Base-by-base conservation (phyloP, 306 rosid genomes). In the Albizia julibrissin region DNA sequence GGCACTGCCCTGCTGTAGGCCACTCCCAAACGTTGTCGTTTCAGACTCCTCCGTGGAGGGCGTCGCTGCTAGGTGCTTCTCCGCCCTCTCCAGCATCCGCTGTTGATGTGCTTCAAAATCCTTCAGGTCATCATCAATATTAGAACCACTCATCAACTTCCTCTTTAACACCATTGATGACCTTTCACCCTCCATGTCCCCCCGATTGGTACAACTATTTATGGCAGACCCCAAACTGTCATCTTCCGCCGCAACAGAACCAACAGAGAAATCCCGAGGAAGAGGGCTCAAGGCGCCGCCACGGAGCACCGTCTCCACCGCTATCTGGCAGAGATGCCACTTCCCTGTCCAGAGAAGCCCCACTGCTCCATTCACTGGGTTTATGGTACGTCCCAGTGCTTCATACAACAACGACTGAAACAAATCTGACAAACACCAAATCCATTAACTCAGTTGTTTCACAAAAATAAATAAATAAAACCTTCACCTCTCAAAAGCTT, bases 331-430 rank as follows among this genome's bases (percentile, higher is more conserved):
- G 33, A 95, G 84, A 16, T 89, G 85, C 98, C 98, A 95, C 62
- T 91, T 90, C 8, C 97, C 97, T 1, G 80, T 84, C 89, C 89
- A 88, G 10, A 95, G 87, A 26, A 95, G 79, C 62, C 95, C 98
- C 27, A 89, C 96, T 16, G 89, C 98, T 64, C 98, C 98, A 52
- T 81, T 87, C 21, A 93, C 95, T 6, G 99, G 98, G 79, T 93
- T 90, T 49, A 95, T 84, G 7, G 90, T 91, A 54, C 98, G 87
- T 31, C 98, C 99, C 64, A 90, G 92, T 22, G 97, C 98, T 79
- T 95, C 99, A 79, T 84, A 91, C 54, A 95, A 33, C 65, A 95
- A 81, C 21, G 99, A 95, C 85, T 89, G 90, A 79, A 95, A 95
- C 92, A 95, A 81, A 77, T 81, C 98, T 95, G 87, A 43, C 69